Conservation (phyloP, 495 filamentous ascomycete genomes). For the Polyplosphaeria fusca region DNA sequence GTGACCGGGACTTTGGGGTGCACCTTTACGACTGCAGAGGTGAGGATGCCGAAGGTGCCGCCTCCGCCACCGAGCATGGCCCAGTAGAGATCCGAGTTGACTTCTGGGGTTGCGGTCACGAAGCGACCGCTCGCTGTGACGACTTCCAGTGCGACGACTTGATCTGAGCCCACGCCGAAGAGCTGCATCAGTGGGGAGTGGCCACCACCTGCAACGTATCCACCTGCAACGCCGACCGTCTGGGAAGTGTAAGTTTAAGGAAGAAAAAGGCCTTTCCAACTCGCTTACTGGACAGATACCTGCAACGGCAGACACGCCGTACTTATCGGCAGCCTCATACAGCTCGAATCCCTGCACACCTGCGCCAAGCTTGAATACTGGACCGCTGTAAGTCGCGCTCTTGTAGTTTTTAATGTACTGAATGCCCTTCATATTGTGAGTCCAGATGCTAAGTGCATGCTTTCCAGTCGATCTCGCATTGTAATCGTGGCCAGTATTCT, state of each 20-base stretch:
- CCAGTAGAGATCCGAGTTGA: constrained; percentile 31
- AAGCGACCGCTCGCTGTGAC: constrained; percentile 22
- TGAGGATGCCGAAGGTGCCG: constrained; percentile 28
- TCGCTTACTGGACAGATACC: constrained; percentile 49
- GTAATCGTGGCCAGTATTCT: constrained; percentile 41
- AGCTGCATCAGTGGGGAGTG: constrained; percentile 17
- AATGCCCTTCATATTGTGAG: constrained; percentile 22
- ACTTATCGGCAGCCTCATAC: constrained; percentile 18
- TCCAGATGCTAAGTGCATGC: constrained; percentile 26
- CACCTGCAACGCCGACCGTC: constrained; percentile 31
- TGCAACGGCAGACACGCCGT: constrained; percentile 18
- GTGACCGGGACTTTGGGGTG: constrained; percentile 21
- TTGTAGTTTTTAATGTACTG: constrained; percentile 13
- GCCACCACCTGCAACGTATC: constrained; percentile 20
- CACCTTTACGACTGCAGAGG: constrained; percentile 17
- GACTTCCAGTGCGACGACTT: constrained; percentile 16
- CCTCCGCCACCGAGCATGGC: constrained; percentile 32
- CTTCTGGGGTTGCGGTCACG: background rate
- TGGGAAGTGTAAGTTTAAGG: background rate
- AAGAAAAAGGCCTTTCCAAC: background rate
- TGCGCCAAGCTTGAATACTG: constrained; percentile 24
- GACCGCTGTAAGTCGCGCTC: constrained; percentile 12
- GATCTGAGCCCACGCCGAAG: constrained; percentile 23
- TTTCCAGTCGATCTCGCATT: constrained; percentile 19
- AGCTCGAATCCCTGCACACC: constrained; percentile 23